Evolutionary conservation across 2,329 filamentous ascomycete species (phyloP).

Genomic region (Fusarium buxicola): DNA sequence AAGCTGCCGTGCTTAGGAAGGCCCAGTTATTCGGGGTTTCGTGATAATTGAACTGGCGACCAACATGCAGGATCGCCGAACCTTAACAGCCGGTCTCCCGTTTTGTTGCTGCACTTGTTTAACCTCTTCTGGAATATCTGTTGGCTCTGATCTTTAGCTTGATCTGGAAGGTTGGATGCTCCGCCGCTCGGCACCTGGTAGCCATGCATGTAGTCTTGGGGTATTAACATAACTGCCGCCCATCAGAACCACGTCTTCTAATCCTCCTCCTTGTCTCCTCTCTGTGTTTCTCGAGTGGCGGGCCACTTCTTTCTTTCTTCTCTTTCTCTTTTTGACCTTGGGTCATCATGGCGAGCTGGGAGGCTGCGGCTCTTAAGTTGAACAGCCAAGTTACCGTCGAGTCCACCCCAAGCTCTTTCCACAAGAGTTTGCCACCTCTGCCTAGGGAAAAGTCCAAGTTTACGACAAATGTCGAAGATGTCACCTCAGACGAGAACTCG

Average conservation of each 20-base stretch:
- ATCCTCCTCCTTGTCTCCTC: background rate
- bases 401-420: background rate
- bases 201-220: background rate
- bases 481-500: rapidly evolving
- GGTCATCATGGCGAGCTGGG: slow-evolving; percentile 36
- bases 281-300: slow-evolving; percentile 5
- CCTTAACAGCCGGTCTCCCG: slow-evolving; percentile 27
- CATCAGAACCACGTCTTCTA: background rate
- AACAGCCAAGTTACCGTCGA: background rate
- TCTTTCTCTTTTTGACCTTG: background rate
- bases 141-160: slow-evolving; percentile 23
- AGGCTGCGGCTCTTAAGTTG: slow-evolving; percentile 17
- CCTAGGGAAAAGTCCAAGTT: slow-evolving; percentile 4
- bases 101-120: slow-evolving; percentile 29
- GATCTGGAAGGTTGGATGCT: slow-evolving; percentile 5
- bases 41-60: slow-evolving; percentile 19
- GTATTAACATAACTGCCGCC: slow-evolving; percentile 13
- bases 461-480: background rate
- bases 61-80: slow-evolving; percentile 33
- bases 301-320: slow-evolving; percentile 11
- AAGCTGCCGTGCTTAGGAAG: slow-evolving; percentile 7
- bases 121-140: background rate
- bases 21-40: slow-evolving; percentile 37
- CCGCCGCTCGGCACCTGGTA: background rate
- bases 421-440: slow-evolving; percentile 19